These are phyloP conservation scores for Diaporthe eres DNA, from an alignment of 2,329 filamentous ascomycete genomes.

Conservation along the genomic window DNA sequence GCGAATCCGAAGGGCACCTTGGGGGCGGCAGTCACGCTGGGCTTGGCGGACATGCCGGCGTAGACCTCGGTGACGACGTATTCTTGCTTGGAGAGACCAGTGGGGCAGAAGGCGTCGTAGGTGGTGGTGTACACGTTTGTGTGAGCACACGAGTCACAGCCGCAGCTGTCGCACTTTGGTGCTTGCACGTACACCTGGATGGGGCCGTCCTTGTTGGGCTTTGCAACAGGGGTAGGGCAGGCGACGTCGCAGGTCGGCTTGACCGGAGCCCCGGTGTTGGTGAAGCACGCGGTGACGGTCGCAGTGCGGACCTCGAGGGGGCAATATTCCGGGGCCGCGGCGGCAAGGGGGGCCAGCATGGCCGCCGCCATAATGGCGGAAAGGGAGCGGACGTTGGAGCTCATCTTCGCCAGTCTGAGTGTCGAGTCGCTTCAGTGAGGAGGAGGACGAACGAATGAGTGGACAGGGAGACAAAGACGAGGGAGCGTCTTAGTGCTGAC, in stretches of 20 bases:
- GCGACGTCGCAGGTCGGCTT: constrained; percentile 28
- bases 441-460: constrained; percentile 12
- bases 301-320: constrained; percentile 31
- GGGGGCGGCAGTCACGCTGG: constrained; percentile 6
- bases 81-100: constrained; percentile 30
- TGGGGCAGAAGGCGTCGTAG: constrained; percentile 36
- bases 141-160: constrained; percentile 30
- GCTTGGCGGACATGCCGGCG: constrained; percentile 32
- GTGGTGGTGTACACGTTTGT: constrained; percentile 36
- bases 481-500: constrained; percentile 19
- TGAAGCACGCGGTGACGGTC: constrained; percentile 32
- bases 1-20: constrained; percentile 32
- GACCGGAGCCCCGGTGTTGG: constrained; percentile 26
- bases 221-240: constrained; percentile 33
- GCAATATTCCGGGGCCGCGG: constrained; percentile 14
- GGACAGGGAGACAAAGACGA: constrained; percentile 33
- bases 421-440: neutral
- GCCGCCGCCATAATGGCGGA: constrained; percentile 26
- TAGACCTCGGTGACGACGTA: constrained; percentile 35
- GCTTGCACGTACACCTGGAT: constrained; percentile 28
- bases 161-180: constrained; percentile 33
- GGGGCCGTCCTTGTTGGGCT: neutral
- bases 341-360: constrained; percentile 16
- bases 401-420: constrained; percentile 11
- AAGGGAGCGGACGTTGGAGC: constrained; percentile 14